Evolutionary conservation across 176 grass and related monocot genomes (phyloP).

Genomic region (Oryza glaberrima): DNA sequence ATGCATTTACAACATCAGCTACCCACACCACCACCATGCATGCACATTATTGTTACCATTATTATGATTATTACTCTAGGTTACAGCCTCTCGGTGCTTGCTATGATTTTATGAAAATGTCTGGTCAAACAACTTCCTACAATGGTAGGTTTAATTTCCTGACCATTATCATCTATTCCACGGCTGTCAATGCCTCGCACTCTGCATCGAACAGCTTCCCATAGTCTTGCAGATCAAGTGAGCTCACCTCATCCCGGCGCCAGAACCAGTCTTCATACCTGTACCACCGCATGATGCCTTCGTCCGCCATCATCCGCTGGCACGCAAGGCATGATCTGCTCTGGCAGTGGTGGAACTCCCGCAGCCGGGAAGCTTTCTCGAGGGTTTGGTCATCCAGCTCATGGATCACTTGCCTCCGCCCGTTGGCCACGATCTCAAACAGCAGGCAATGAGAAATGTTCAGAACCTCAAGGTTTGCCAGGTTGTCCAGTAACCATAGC

Average conservation of each 20-base stretch:
- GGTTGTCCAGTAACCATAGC: constrained; percentile 53
- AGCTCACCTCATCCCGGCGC: constrained; percentile 81
- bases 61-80: constrained; percentile 43
- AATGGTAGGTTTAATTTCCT: constrained; percentile 17
- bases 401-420: constrained; percentile 66
- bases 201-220: constrained; percentile 81
- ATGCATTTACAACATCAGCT: constrained; percentile 50
- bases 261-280: constrained; percentile 90
- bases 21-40: constrained; percentile 38
- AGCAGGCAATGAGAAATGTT: constrained; percentile 94
- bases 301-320: constrained; percentile 83
- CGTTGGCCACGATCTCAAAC: constrained; percentile 44
- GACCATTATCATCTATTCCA: constrained; percentile 46
- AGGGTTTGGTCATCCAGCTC: constrained; percentile 61
- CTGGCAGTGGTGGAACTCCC: constrained; percentile 81
- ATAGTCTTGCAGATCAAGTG: constrained; percentile 80
- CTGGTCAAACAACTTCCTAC: constrained; percentile 41
- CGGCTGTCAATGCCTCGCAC: constrained; percentile 64
- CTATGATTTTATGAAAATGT: constrained; percentile 42
- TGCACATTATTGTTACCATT: constrained; percentile 28
- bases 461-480: constrained; percentile 75
- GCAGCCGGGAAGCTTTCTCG: constrained; percentile 57
- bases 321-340: constrained; percentile 64
- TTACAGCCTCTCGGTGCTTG: constrained; percentile 25
- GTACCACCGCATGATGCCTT: constrained; percentile 97